phyloP scores from a whole-genome alignment of 1,284 basidiomycete genomes.

The Pseudozyma tsukubaensis region DNA sequence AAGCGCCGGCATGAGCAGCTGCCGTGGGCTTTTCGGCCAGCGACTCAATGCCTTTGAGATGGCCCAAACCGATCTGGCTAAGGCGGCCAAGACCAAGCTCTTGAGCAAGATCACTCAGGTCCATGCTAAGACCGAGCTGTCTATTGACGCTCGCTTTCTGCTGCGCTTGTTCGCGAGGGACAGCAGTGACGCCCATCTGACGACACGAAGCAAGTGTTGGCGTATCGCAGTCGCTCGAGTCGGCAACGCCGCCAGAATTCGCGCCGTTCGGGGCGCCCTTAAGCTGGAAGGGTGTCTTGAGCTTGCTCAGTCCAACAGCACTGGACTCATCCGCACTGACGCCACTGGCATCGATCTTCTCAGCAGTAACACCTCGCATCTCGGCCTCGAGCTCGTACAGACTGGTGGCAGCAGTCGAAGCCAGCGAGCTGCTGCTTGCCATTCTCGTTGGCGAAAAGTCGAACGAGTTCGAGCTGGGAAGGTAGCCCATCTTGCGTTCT shows the following conservation, averaged over 20 bases:
- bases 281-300: slow-evolving; percentile 44
- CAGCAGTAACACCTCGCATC: neutral
- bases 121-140: slow-evolving; percentile 50
- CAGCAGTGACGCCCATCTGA: slow-evolving; percentile 23
- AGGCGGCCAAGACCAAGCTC: slow-evolving; percentile 52
- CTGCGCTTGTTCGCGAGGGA: slow-evolving; percentile 5
- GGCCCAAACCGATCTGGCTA: slow-evolving; percentile 41
- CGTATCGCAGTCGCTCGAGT: slow-evolving; percentile 54
- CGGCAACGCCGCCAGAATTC: slow-evolving; percentile 5
- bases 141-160: slow-evolving; percentile 15
- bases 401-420: slow-evolving; percentile 43
- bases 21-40: slow-evolving; percentile 22
- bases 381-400: slow-evolving; percentile 36
- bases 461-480: slow-evolving; percentile 31
- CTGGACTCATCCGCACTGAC: neutral
- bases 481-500: slow-evolving; percentile 29
- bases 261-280: slow-evolving; percentile 11
- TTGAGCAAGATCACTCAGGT: slow-evolving; percentile 48
- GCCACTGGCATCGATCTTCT: neutral
- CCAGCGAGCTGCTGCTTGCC: slow-evolving; percentile 36
- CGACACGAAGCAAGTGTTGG: slow-evolving; percentile 48
- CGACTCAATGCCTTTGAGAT: slow-evolving; percentile 37
- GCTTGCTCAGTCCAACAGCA: slow-evolving; percentile 11
- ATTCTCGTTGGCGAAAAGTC: slow-evolving; percentile 39
- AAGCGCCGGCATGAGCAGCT: too few relatives aligned